Evolutionary conservation across 352 stramenopile genomes (phyloP).

Genomic region (Pythium brachiatum): DNA sequence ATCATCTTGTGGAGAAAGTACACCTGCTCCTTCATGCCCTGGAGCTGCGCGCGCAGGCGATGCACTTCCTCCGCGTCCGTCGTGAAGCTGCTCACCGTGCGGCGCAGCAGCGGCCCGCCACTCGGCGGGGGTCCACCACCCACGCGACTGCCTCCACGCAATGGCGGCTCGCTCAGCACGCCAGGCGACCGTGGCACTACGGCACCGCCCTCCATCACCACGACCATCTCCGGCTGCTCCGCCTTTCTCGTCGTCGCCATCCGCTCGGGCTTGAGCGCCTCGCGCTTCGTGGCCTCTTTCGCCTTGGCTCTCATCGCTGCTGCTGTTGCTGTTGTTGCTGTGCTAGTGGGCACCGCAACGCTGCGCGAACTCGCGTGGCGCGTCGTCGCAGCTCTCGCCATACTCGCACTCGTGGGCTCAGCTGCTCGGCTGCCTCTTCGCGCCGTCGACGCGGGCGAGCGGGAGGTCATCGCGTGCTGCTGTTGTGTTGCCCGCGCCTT

Average conservation of each 20-base stretch:
- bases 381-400: constrained; percentile 1
- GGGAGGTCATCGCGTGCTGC: background rate
- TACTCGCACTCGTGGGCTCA: background rate
- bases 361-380: background rate
- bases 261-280: constrained; percentile 1
- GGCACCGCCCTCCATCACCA: background rate
- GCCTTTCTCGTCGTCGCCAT: background rate
- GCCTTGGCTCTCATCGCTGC: background rate
- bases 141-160: background rate
- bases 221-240: background rate
- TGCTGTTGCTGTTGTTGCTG: background rate
- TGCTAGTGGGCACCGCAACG: background rate
- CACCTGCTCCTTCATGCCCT: constrained; percentile 26
- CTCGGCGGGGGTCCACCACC: background rate
- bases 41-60: constrained; percentile 22
- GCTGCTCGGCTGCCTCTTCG: background rate
- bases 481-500: background rate
- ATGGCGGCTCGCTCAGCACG: constrained; percentile 2
- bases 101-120: constrained; percentile 4
- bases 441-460: background rate
- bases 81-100: constrained; percentile 13
- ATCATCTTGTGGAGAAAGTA: constrained; percentile 24
- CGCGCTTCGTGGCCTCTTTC: constrained; percentile 4
- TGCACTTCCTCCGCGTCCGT: constrained; percentile 20
- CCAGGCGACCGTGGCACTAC: constrained; percentile 1